Evolutionary conservation across 441 rosid genomes (phyloP), one percentile per base, ranked within the genome.

Genomic region (Melastoma candidum): DNA sequence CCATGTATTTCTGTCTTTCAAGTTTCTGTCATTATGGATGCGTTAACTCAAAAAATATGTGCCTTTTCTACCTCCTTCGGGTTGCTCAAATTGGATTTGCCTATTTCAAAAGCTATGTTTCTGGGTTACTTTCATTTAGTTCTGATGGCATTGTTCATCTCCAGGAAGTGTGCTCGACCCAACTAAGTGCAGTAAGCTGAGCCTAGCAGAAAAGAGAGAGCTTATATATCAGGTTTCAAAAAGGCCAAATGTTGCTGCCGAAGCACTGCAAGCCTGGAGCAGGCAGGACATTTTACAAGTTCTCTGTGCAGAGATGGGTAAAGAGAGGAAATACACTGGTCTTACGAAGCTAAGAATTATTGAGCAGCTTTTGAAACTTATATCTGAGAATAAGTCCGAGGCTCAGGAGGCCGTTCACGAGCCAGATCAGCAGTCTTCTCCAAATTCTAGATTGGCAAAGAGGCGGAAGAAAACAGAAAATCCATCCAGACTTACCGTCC

Each of bases 241-340:
- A 72, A 68, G 75, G 55, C 53, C 96, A 4, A 70, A 60, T 29
- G 57, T 73, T 61, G 97, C 90, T 54, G 32, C 89, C 49, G 97
- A 82, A 66, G 63, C 73, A 56, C 73, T 93, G 46, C 96, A 85
- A 63, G 72, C 90, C 55, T 93, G 99, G 99, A 93, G 90, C 67
- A 88, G 97, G 13, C 97, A 89, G 73, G 99, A 93, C 69, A 93
- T 93, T 76, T 68, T 93, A 57, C 87, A 89, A 70, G 81, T 93
- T 69, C 74, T 89, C 24, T 93, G 96, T 60, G 85, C 73, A 8
- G 99, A 89, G 71, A 83, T 86, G 97, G 99, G 99, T 49, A 93
- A 94, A 72, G 99, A 94, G 69, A 74, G 99, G 71, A 94, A 94
- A 69, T 94, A 89, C 56, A 94, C 96, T 1, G 99, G 99, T 60